Conservation (phyloP, 75 land plant species). For the Azolla pinnata region DNA sequence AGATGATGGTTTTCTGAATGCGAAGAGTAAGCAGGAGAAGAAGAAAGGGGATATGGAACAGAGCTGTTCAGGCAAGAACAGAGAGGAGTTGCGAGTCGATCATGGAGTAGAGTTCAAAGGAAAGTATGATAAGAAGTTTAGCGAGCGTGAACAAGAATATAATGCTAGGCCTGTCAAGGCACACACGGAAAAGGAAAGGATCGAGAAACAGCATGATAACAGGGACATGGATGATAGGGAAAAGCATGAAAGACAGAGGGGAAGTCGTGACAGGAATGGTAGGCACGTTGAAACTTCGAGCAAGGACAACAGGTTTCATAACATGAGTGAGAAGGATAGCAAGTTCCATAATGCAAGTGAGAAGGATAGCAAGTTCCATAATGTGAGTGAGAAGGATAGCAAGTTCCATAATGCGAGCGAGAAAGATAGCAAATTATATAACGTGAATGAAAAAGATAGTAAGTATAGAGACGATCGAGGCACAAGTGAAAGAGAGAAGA, state of each 20-base stretch:
- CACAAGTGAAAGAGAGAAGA: background rate
- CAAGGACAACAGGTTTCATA: background rate
- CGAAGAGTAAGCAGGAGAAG: background rate
- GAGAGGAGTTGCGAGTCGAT: background rate
- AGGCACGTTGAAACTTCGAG: background rate
- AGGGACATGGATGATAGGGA: background rate
- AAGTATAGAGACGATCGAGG: background rate
- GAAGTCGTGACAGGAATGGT: background rate
- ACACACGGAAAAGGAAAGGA: background rate
- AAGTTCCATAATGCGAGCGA: background rate
- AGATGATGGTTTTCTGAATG: background rate
- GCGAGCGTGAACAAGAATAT: background rate
- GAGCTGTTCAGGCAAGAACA: background rate
- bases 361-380: background rate
- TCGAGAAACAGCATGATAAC: background rate
- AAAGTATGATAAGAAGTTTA: background rate
- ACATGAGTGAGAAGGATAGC: background rate
- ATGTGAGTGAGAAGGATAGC: background rate
- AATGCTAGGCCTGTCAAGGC: background rate
- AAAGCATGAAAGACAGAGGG: background rate
- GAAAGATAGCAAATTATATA: background rate
- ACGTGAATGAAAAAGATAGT: background rate
- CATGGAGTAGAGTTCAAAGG: background rate
- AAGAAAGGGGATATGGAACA: constrained; percentile 3
- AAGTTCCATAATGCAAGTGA: background rate